Percentiles rank a stretch among this genome's conserved stretches.
These are phyloP conservation scores for Hippophae tibetana DNA, from an alignment of 306 rosid genomes.

Conservation along the genomic window DNA sequence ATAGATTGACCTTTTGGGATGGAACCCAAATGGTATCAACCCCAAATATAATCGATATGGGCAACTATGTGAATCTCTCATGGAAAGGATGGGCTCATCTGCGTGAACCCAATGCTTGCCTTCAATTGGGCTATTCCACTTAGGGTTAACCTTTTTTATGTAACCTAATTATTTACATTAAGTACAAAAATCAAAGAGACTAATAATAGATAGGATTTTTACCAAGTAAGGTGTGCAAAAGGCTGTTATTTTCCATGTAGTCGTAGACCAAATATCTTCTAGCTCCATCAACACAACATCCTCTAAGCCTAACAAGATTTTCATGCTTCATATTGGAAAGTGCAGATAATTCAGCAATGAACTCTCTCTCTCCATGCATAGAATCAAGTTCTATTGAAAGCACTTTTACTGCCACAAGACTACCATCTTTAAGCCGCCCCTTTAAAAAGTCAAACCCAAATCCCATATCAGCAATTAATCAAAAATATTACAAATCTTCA, in stretches of 20 bases:
- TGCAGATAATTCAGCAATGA: slow-evolving; percentile 69
- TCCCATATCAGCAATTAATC: slow-evolving; percentile 15
- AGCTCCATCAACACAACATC: slow-evolving; percentile 78
- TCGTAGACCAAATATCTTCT: slow-evolving; percentile 72
- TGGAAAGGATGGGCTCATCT: too few species aligned
- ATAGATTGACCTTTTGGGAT: too few species aligned
- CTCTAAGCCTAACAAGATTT: slow-evolving; percentile 61
- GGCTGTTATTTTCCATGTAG: slow-evolving; percentile 86
- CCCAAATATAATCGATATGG: too few species aligned
- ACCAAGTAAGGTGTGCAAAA: slow-evolving; percentile 54
- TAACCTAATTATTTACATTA: too few species aligned
- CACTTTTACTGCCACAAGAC: slow-evolving; percentile 65
- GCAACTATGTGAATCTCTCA: too few species aligned
- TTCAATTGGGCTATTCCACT: too few species aligned
- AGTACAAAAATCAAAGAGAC: too few species aligned
- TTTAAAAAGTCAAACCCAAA: slow-evolving; percentile 20
- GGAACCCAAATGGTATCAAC: too few species aligned
- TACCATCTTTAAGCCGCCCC: slow-evolving; percentile 64
- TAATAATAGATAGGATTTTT: background rate
- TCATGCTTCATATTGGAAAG: slow-evolving; percentile 62
- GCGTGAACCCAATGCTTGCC: too few species aligned
- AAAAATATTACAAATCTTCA: background rate
- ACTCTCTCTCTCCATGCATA: slow-evolving; percentile 83
- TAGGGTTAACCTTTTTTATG: too few species aligned
- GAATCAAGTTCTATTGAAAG: slow-evolving; percentile 67